Evolutionary conservation across 768 basidiomycete species (phyloP).

Genomic region (Aureoboletus auriporus): DNA sequence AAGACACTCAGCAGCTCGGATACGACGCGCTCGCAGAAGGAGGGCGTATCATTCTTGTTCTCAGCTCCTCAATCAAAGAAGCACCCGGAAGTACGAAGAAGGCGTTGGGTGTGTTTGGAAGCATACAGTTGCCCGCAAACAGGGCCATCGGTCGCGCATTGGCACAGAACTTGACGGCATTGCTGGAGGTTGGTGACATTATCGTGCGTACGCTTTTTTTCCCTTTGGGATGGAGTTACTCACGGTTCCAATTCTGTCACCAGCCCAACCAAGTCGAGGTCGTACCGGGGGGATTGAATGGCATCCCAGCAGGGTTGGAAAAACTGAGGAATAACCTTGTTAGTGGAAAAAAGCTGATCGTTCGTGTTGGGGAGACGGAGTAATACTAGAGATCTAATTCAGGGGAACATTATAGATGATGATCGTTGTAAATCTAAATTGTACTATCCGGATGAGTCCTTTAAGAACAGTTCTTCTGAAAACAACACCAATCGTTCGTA

Average conservation of each 20-base stretch:
- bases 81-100: constrained; percentile 14
- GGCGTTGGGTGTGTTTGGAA: constrained; percentile 8
- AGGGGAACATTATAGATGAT: too few relatives aligned
- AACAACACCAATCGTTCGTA: too few relatives aligned
- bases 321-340: constrained; percentile 33
- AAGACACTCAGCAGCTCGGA: constrained; percentile 32
- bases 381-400: too few relatives aligned
- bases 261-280: constrained; percentile 23
- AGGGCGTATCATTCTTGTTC: constrained; percentile 24
- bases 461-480: too few relatives aligned
- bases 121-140: constrained; percentile 8
- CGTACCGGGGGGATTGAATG: constrained; percentile 36
- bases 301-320: constrained; percentile 31
- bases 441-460: too few relatives aligned
- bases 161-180: constrained; percentile 7
- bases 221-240: too few relatives aligned
- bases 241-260: too few relatives aligned
- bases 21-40: constrained; percentile 29
- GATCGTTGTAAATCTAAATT: too few relatives aligned
- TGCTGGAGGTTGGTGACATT: constrained; percentile 14
- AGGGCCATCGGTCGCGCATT: constrained; percentile 12
- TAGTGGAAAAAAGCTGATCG: constrained; percentile 30
- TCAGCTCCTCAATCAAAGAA: constrained; percentile 7
- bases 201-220: constrained; percentile 4
- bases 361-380: constrained; percentile 31